Percentiles rank a stretch among this genome's conserved stretches.
Evolutionary conservation across 306 rosid genomes (phyloP).

Genomic region (Lupinus albus): DNA sequence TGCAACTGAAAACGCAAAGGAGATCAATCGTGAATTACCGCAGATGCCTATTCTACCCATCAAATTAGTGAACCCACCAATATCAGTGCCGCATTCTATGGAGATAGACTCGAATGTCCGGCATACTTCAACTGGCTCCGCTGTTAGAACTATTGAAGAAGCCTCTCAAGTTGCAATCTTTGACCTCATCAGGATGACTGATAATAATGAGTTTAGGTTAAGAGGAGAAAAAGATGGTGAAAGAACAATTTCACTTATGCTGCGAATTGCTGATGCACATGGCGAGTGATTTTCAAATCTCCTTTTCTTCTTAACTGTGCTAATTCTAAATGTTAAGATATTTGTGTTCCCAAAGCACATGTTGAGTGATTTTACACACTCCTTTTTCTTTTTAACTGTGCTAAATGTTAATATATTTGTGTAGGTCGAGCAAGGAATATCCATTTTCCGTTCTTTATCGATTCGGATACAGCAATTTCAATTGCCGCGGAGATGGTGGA

Average conservation of each 20-base stretch:
- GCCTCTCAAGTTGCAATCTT: constrained; percentile 42
- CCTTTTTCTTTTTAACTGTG: constrained; percentile 8
- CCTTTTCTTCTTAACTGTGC: not conserved
- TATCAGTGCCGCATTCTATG: constrained; percentile 55
- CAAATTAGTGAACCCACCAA: constrained; percentile 43
- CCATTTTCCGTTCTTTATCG: constrained; percentile 74
- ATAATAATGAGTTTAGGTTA: constrained; percentile 60
- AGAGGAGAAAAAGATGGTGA: constrained; percentile 62
- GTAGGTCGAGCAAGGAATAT: constrained; percentile 76
- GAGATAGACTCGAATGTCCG: constrained; percentile 59
- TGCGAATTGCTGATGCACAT: constrained; percentile 59
- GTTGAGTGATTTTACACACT: constrained; percentile 53
- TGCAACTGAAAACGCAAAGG: constrained; percentile 53
- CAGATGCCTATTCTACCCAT: constrained; percentile 37
- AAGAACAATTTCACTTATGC: constrained; percentile 51
- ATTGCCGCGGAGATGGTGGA: constrained; percentile 95
- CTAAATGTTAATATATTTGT: constrained; percentile 31
- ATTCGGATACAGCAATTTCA: constrained; percentile 73
- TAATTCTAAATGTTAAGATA: constrained; percentile 17
- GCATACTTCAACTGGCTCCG: constrained; percentile 48
- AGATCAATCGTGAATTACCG: constrained; percentile 27
- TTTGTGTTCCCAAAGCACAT: constrained; percentile 42
- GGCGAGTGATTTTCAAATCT: constrained; percentile 53
- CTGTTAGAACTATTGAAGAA: constrained; percentile 42
- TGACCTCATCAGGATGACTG: constrained; percentile 52